Conservation (phyloP, 352 stramenopile genomes). For the Pythium brassicae region DNA sequence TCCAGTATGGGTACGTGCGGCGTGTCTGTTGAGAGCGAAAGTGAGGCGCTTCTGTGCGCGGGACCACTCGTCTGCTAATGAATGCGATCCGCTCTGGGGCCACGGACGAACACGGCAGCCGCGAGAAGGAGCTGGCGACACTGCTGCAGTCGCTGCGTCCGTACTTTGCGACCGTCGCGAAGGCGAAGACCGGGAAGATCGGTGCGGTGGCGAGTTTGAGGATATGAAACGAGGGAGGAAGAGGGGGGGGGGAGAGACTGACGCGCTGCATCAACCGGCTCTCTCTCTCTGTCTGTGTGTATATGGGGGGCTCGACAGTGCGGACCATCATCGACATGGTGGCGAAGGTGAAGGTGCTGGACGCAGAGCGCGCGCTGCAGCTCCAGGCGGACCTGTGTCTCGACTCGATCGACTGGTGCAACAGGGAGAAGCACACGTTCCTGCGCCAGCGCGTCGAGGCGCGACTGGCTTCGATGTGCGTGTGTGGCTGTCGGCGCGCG, state of each 20-base stretch:
- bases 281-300: too few relatives aligned
- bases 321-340: constrained; percentile 98
- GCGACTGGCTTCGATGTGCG: constrained; percentile 88
- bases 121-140: constrained; percentile 85
- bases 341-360: constrained; percentile 83
- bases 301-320: constrained; percentile 45
- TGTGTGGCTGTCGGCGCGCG: not conserved
- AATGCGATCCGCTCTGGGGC: not conserved
- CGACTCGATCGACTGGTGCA: constrained; percentile 95
- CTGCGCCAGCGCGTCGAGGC: constrained; percentile 97
- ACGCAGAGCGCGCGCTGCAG: constrained; percentile 92
- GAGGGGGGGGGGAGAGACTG: not conserved
- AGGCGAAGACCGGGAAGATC: constrained; percentile 99
- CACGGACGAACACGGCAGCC: constrained; percentile 1
- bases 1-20: constrained; percentile 63
- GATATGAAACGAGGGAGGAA: too few relatives aligned
- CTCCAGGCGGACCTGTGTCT: constrained; percentile 92
- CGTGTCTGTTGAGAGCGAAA: not conserved
- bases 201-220: constrained; percentile 27
- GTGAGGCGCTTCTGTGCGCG: not conserved
- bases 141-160: constrained; percentile 85
- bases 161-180: constrained; percentile 95
- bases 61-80: not conserved
- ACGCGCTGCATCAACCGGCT: too few relatives aligned
- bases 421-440: constrained; percentile 95